These are phyloP conservation scores for Camptophora hylomeconis DNA, from an alignment of 2,329 filamentous ascomycete genomes.

Conservation along the genomic window DNA sequence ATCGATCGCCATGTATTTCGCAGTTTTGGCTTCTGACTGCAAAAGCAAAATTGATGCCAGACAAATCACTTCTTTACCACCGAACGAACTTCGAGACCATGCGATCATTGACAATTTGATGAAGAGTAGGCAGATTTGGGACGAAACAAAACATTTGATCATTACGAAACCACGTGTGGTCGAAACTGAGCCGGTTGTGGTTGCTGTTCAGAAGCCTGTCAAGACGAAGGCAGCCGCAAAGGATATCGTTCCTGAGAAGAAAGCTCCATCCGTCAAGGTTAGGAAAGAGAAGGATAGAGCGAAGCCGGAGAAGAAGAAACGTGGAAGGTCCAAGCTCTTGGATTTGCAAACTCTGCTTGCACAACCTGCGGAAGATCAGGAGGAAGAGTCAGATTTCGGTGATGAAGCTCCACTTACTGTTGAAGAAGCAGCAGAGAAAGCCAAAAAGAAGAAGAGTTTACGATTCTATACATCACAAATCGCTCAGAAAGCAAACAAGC, in stretches of 20 bases:
- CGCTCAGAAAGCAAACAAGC: conserved; percentile 83
- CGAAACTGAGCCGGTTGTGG: conserved; percentile 12
- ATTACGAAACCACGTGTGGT: conserved; percentile 30
- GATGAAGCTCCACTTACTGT: conserved; percentile 73
- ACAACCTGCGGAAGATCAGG: conserved; percentile 25
- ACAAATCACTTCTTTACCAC: conserved; percentile 49
- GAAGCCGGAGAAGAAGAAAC: conserved; percentile 32
- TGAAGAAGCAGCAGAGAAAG: conserved; percentile 73
- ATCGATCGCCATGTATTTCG: conserved; percentile 84
- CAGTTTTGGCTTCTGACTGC: conserved; percentile 66
- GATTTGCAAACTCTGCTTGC: conserved; percentile 30
- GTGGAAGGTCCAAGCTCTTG: conserved; percentile 38
- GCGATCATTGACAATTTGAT: conserved; percentile 78
- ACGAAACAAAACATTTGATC: conserved; percentile 54
- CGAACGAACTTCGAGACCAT: conserved; percentile 74
- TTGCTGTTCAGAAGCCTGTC: too few species aligned
- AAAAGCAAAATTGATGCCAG: conserved; percentile 44
- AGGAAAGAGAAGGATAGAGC: conserved; percentile 21
- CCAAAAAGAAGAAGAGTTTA: conserved; percentile 75
- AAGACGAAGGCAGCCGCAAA: conserved; percentile 11
- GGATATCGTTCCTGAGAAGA: conserved; percentile 21
- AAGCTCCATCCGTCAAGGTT: conserved; percentile 26
- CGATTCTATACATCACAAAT: conserved; percentile 98
- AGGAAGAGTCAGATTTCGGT: conserved; percentile 77
- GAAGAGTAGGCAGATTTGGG: conserved; percentile 70